phyloP scores from a whole-genome alignment of 2,329 filamentous ascomycete genomes.

The Bipolaris bicolor region DNA sequence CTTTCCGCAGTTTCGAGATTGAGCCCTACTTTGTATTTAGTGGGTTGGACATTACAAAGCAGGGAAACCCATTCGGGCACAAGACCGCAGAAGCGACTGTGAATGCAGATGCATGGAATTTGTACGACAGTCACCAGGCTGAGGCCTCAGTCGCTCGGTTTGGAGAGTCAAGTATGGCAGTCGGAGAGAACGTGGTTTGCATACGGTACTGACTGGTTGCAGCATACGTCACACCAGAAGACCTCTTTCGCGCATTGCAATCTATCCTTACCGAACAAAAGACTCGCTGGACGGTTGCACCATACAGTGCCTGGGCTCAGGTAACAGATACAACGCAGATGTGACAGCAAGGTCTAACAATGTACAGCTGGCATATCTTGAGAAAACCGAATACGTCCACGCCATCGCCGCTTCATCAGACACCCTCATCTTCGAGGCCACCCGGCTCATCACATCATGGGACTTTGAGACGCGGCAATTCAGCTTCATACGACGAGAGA shows the following conservation, averaged over 20 bases:
- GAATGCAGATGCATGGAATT: conserved; percentile 80
- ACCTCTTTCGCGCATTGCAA: conserved; percentile 79
- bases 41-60: conserved; percentile 79
- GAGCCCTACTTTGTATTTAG: conserved; percentile 91
- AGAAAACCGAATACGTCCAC: conserved; percentile 66
- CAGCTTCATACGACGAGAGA: conserved; percentile 67
- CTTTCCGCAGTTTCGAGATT: conserved; percentile 72
- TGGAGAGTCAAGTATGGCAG: conserved; percentile 72
- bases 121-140: conserved; percentile 82
- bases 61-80: conserved; percentile 64
- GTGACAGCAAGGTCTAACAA: background rate
- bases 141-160: conserved; percentile 85
- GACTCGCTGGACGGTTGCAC: conserved; percentile 80
- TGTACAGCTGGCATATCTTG: conserved; percentile 75
- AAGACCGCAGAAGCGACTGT: conserved; percentile 69
- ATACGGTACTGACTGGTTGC: conserved; percentile 21
- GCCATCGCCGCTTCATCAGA: conserved; percentile 85
- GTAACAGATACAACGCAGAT: conserved; percentile 52
- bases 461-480: conserved; percentile 74
- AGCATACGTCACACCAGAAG: conserved; percentile 70
- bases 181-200: background rate
- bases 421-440: conserved; percentile 82
- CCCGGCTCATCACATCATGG: conserved; percentile 71
- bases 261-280: conserved; percentile 70
- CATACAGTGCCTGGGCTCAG: conserved; percentile 87